A percentile compares a stretch with the other conserved stretches of the same genome.
Evolutionary conservation across 2,329 filamentous ascomycete genomes (phyloP).

Genomic region (Stagonosporopsis cucurbitacearum): DNA sequence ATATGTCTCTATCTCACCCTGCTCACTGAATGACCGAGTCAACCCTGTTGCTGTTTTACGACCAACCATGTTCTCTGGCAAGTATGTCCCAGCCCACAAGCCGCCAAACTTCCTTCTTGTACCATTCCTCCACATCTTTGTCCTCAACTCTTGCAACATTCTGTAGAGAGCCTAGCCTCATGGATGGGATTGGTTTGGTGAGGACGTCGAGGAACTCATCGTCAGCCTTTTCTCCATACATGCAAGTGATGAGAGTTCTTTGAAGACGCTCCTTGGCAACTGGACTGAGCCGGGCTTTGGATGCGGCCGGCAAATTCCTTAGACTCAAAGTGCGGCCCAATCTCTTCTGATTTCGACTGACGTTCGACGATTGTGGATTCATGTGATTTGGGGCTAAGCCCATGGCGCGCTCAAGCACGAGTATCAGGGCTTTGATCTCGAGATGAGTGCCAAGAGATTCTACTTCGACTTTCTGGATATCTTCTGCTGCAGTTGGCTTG

Average conservation of each 20-base stretch:
- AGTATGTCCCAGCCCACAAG: conserved; percentile 65
- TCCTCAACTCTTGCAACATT: conserved; percentile 48
- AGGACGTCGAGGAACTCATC: conserved; percentile 53
- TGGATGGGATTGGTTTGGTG: conserved; percentile 45
- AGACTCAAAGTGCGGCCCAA: conserved; percentile 34
- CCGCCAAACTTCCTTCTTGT: conserved; percentile 62
- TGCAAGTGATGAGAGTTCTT: conserved; percentile 52
- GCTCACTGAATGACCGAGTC: not conserved
- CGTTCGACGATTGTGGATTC: conserved; percentile 25
- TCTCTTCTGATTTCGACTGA: conserved; percentile 4
- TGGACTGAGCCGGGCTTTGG: conserved; percentile 43
- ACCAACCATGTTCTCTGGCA: conserved; percentile 28
- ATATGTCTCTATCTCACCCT: not conserved
- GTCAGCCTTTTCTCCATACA: conserved; percentile 49
- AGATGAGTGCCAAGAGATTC: conserved; percentile 36
- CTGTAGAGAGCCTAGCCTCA: conserved; percentile 29
- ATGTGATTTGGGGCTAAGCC: conserved; percentile 48
- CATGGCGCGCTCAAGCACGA: conserved; percentile 51
- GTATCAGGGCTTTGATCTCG: conserved; percentile 52
- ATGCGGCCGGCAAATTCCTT: conserved; percentile 31
- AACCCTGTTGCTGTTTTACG: not conserved
- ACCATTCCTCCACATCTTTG: conserved; percentile 58
- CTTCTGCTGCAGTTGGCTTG: conserved; percentile 5
- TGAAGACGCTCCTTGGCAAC: conserved; percentile 54
- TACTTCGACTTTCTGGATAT: conserved; percentile 21